These are phyloP conservation scores for Erigeron philadelphicus DNA, from an alignment of 140 eudicot species.

Conservation along the genomic window DNA sequence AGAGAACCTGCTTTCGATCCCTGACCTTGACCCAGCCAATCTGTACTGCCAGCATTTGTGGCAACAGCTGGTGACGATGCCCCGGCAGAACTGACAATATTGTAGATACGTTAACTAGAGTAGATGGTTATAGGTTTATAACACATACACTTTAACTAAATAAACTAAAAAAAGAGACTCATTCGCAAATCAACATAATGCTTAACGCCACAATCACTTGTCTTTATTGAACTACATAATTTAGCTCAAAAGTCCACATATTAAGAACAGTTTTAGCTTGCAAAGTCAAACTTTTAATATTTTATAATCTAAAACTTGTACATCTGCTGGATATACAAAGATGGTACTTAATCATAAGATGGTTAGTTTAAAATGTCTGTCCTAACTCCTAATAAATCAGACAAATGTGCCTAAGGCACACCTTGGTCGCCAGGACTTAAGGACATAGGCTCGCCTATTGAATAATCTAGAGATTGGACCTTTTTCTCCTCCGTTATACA, in stretches of 20 bases:
- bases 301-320: neutral
- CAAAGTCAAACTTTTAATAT: neutral
- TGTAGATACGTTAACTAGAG: neutral
- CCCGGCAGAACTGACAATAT: conserved; percentile 66
- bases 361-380: neutral
- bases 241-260: neutral
- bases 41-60: conserved; percentile 69
- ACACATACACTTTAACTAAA: neutral
- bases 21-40: conserved; percentile 72
- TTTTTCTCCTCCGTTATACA: no score
- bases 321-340: neutral
- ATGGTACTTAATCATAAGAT: neutral
- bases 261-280: neutral
- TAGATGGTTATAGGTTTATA: no score
- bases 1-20: conserved; percentile 80
- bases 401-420: no score
- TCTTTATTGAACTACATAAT: neutral
- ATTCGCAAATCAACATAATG: neutral
- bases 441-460: no score
- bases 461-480: no score
- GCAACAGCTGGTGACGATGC: conserved; percentile 91
- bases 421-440: no score
- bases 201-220: neutral
- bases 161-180: neutral
- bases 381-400: no score